Evolutionary conservation across 495 filamentous ascomycete species (phyloP).

Genomic region (Annulohypoxylon maeteangense): DNA sequence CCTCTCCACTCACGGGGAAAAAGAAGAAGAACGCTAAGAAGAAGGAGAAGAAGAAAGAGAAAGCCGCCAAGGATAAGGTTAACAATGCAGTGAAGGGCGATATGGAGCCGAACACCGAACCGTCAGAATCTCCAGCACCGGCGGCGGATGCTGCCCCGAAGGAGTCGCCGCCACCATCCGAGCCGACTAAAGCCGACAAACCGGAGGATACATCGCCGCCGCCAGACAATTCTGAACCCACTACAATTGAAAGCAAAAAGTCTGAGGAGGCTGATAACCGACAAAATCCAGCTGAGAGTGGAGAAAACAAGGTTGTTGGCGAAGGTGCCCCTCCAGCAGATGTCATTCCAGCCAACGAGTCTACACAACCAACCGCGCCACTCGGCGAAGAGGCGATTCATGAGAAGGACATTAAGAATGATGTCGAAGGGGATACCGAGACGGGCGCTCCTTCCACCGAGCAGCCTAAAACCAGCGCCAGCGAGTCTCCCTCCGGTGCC

Average conservation of each 20-base stretch:
- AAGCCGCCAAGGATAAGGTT: constrained; percentile 40
- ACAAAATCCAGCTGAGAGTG: constrained; percentile 28
- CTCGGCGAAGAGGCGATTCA: not conserved
- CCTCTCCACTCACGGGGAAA: constrained; percentile 4
- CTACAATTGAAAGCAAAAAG: constrained; percentile 40
- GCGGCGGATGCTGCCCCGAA: constrained; percentile 24
- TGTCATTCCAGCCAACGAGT: constrained; percentile 4
- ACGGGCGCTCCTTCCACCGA: not conserved
- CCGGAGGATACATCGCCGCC: constrained; percentile 22
- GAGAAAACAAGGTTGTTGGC: constrained; percentile 28
- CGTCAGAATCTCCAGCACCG: constrained; percentile 30
- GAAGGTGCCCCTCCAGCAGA: constrained; percentile 24
- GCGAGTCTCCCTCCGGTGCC: not conserved
- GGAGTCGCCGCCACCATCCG: constrained; percentile 24
- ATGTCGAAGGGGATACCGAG: not conserved
- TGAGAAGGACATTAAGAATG: not conserved
- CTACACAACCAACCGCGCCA: not conserved
- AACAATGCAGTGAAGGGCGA: constrained; percentile 47
- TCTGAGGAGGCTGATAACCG: constrained; percentile 29
- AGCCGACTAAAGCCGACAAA: constrained; percentile 28
- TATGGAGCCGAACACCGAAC: constrained; percentile 46
- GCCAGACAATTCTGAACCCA: constrained; percentile 4
- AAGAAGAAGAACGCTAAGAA: constrained; percentile 34
- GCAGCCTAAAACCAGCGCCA: not conserved
- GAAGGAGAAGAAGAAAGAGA: constrained; percentile 33